Evolutionary conservation across 2,329 filamentous ascomycete species (phyloP), one percentile per base, ranked within the genome.

Genomic region (Beauveria sp.): DNA sequence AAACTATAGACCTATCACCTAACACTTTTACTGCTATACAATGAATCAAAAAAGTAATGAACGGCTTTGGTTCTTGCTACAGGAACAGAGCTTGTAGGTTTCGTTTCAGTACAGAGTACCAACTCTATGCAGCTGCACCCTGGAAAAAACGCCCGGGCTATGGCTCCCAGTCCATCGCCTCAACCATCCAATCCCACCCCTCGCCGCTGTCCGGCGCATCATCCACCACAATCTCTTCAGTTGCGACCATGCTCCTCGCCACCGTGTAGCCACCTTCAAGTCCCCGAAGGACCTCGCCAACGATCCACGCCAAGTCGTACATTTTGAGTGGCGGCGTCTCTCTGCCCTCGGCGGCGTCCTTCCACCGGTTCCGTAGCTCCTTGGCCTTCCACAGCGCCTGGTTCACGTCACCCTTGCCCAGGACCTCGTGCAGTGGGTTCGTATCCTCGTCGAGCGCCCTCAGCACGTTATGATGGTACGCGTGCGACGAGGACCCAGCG

Each of bases 331-430:
- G 71, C 60, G 69, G 71, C 57, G 70, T 74, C 65, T 72, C 70
- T 8, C 67, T 66, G 1, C 69, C 72, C 60, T 82, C 78, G 43
- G 85, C 83, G 0, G 82, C 85, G 59, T 86, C 83, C 73, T 91
- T 91, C 88, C 88, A 91, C 10, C 84, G 77, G 65, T 91, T 91
- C 1, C 88, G 77, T 61, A 89, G 78, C 64, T 89, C 86, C 69
- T 91, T 91, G 1, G 88, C 88, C 59, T 83, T 76, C 56, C 79
- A 78, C 4, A 91, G 76, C 58, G 87, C 82, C n/a, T 76, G 73
- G 12, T 80, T 76, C 5, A 86, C 83, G 3, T 81, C 77, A 0
- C 81, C 81, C 1, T 56, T 68, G 0, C 87, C 87, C 2, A 91
- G 72, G 0, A 80, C 77, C 0, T 64, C 67, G 53, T 84, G 76